Evolutionary conservation across 257 asterid species (phyloP).

Genomic region (Solanum acaule): DNA sequence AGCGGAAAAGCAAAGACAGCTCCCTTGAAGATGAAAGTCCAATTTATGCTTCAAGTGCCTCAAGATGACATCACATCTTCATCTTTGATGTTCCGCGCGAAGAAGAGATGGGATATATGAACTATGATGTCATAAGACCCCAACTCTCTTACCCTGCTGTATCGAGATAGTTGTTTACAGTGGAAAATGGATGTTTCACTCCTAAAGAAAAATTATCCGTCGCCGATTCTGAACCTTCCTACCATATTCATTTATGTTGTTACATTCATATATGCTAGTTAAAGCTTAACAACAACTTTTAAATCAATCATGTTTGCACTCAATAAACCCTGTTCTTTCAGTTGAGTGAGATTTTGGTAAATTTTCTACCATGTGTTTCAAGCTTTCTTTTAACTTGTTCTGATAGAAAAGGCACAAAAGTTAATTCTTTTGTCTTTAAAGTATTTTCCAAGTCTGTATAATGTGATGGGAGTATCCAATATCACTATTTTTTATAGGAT

Average conservation of each 20-base stretch:
- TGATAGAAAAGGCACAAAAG: too few relatives aligned
- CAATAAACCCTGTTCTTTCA: not conserved
- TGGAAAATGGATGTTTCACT: not conserved
- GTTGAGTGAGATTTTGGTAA: not conserved
- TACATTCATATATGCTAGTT: not conserved
- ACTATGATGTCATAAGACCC: not conserved
- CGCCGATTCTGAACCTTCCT: not conserved
- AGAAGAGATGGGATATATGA: constrained; percentile 92
- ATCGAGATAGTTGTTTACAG: not conserved
- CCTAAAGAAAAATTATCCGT: not conserved
- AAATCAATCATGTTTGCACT: not conserved
- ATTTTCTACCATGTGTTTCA: not conserved
- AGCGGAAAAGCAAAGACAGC: constrained; percentile 67
- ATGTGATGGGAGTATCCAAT: too few relatives aligned
- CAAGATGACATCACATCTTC: constrained; percentile 71
- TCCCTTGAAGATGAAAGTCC: constrained; percentile 92
- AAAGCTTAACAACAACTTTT: not conserved
- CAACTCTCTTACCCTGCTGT: not conserved
- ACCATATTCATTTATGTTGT: not conserved
- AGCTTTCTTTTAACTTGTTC: too few relatives aligned
- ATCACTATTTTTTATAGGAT: too few relatives aligned
- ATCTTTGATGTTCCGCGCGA: constrained; percentile 73
- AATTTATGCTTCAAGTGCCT: constrained; percentile 93
- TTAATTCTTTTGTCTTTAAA: not conserved
- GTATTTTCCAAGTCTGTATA: not conserved